These are phyloP conservation scores for Neoarthrinium moseri DNA, from an alignment of 2,329 filamentous ascomycete species.

Conservation along the genomic window DNA sequence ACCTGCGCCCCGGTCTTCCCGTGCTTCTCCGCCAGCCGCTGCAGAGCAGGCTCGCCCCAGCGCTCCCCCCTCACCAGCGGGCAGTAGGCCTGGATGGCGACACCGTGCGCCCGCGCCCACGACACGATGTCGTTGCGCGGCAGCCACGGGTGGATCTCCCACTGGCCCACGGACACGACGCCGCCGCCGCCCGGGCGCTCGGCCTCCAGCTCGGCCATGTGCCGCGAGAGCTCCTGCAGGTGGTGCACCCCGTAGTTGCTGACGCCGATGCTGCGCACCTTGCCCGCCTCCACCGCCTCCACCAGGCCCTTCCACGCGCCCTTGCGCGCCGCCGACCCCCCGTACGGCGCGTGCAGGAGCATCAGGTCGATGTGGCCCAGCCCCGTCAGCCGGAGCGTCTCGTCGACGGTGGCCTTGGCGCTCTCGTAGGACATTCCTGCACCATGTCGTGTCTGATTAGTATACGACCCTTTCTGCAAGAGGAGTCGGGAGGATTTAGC, in stretches of 20 bases:
- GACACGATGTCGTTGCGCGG: slow-evolving; percentile 73
- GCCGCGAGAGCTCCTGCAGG: slow-evolving; percentile 56
- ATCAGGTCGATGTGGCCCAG: slow-evolving; percentile 68
- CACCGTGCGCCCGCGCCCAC: slow-evolving; percentile 67
- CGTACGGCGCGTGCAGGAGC: slow-evolving; percentile 62
- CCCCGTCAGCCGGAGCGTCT: slow-evolving; percentile 60
- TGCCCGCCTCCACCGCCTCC: slow-evolving; percentile 61
- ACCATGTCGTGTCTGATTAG: not conserved
- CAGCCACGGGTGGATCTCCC: slow-evolving; percentile 89
- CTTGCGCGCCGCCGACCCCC: slow-evolving; percentile 54
- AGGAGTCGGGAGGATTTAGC: no score
- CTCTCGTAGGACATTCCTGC: slow-evolving; percentile 54
- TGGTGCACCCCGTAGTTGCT: slow-evolving; percentile 66
- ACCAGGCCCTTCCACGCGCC: slow-evolving; percentile 62
- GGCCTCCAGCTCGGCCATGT: slow-evolving; percentile 60
- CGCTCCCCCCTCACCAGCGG: slow-evolving; percentile 67
- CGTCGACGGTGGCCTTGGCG: slow-evolving; percentile 62
- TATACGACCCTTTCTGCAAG: no score
- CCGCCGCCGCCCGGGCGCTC: slow-evolving; percentile 66
- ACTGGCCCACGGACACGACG: slow-evolving; percentile 79
- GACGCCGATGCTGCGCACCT: slow-evolving; percentile 61
- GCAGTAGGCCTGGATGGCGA: slow-evolving; percentile 64
- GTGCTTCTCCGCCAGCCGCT: slow-evolving; percentile 68
- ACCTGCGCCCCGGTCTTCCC: slow-evolving; percentile 74
- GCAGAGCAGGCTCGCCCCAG: slow-evolving; percentile 65